Evolutionary conservation across 768 basidiomycete genomes (phyloP).

Genomic region (Trametes cubensis): DNA sequence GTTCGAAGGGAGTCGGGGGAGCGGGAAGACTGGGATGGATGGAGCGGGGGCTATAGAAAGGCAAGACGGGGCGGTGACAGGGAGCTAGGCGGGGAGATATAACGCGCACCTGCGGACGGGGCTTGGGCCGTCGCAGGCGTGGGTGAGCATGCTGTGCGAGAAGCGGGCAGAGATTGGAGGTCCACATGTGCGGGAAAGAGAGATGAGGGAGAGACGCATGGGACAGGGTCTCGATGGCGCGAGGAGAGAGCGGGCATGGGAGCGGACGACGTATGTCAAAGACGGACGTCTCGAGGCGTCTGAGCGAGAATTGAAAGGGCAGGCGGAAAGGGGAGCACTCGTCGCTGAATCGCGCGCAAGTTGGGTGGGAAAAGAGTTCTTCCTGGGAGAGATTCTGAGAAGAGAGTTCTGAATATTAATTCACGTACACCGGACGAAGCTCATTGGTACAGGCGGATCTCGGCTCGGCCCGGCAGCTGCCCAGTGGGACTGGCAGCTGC

Average conservation of each 20-base stretch:
- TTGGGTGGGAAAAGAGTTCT: slow-evolving; percentile 3
- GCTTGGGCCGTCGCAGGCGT: slow-evolving; percentile 1
- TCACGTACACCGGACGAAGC: not conserved
- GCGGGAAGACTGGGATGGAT: not conserved
- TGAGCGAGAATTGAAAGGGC: slow-evolving; percentile 3
- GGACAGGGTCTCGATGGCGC: slow-evolving; percentile 9
- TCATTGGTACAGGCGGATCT: slow-evolving; percentile 17
- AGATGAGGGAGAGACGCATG: slow-evolving; percentile 1
- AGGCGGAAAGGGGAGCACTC: not conserved
- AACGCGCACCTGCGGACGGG: not conserved
- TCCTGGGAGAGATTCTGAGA: slow-evolving; percentile 10
- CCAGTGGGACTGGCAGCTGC: not conserved
- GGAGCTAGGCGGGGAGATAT: slow-evolving; percentile 8
- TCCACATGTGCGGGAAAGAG: slow-evolving; percentile 14
- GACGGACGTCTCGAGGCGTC: not conserved
- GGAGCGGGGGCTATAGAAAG: slow-evolving; percentile 14
- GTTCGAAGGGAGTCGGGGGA: slow-evolving; percentile 7
- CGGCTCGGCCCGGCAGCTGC: slow-evolving; percentile 20
- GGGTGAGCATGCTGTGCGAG: slow-evolving; percentile 21
- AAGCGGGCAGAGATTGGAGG: slow-evolving; percentile 11
- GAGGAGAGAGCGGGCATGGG: slow-evolving; percentile 1
- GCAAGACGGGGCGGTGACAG: slow-evolving; percentile 8
- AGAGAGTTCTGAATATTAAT: slow-evolving; percentile 4
- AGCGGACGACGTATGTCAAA: slow-evolving; percentile 3
- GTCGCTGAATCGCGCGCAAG: not conserved